Evolutionary conservation across 73 alveolate species (phyloP).

Genomic region (Paramecium primaurelia): DNA sequence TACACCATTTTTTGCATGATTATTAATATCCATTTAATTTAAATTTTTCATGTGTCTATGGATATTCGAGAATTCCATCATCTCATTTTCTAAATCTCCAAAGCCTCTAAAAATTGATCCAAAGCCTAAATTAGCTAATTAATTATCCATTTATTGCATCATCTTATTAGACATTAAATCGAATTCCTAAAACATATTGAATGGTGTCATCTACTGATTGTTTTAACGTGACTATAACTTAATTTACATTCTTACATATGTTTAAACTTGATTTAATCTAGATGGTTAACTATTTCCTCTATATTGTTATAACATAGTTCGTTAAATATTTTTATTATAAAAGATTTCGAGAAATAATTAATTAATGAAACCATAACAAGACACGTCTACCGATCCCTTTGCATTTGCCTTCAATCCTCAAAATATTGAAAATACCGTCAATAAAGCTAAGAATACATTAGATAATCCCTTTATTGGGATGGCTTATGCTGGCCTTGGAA

Average conservation of each 20-base stretch:
- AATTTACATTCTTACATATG: not conserved
- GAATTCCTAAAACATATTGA: not conserved
- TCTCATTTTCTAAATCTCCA: slow-evolving; percentile 14
- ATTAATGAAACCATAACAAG: not conserved
- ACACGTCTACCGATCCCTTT: slow-evolving; percentile 30
- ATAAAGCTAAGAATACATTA: not conserved
- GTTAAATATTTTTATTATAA: not conserved
- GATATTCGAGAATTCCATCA: slow-evolving; percentile 1
- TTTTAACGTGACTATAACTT: not conserved
- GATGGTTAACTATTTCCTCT: not conserved
- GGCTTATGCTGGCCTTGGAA: slow-evolving; percentile 7
- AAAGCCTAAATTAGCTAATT: not conserved
- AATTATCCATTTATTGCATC: not conserved
- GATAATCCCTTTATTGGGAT: slow-evolving; percentile 29
- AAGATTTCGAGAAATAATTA: not conserved
- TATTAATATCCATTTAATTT: not conserved
- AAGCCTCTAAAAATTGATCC: not conserved
- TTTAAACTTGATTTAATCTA: not conserved
- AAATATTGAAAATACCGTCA: not conserved
- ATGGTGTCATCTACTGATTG: not conserved
- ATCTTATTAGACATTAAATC: not conserved
- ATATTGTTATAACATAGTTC: not conserved
- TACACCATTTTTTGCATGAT: slow-evolving; percentile 3
- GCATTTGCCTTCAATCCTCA: slow-evolving; percentile 28
- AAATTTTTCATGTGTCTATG: not conserved